Percentiles rank a stretch among this genome's conserved stretches.
These are phyloP conservation scores for Globisporangium barbulae DNA, from an alignment of 352 stramenopile species.

Conservation along the genomic window DNA sequence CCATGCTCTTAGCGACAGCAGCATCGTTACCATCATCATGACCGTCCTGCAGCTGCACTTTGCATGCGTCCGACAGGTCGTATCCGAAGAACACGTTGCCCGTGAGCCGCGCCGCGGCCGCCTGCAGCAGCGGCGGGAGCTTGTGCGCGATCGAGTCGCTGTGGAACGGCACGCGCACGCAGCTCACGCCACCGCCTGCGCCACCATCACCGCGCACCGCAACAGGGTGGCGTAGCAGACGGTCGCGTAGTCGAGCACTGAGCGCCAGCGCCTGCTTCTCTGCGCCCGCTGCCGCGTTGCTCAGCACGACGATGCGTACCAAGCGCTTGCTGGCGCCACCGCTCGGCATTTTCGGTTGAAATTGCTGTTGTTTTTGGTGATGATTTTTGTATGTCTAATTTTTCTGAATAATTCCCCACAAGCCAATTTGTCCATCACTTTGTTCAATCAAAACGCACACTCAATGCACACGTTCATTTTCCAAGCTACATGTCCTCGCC, in stretches of 20 bases:
- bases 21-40: not conserved
- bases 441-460: no score
- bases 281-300: constrained; percentile 65
- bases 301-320: constrained; percentile 54
- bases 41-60: not conserved
- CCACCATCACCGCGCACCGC: not conserved
- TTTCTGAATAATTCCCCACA: no score
- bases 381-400: not conserved
- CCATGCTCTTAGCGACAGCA: not conserved
- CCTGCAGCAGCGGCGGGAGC: constrained; percentile 44
- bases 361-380: not conserved
- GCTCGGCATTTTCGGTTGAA: constrained; percentile 4
- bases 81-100: constrained; percentile 57
- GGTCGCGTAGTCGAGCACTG: constrained; percentile 29
- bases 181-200: constrained; percentile 28
- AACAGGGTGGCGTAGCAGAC: not conserved
- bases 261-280: constrained; percentile 77
- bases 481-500: not conserved
- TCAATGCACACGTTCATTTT: not conserved
- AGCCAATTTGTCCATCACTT: no score
- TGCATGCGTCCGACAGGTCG: constrained; percentile 3
- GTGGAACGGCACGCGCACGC: constrained; percentile 33
- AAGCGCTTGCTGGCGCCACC: not conserved
- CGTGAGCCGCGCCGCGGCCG: constrained; percentile 29
- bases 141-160: constrained; percentile 16